A percentile compares a stretch with the other conserved stretches of the same genome.
Conservation (phyloP, 2,329 filamentous ascomycete genomes). For the Fusarium lateritium region DNA sequence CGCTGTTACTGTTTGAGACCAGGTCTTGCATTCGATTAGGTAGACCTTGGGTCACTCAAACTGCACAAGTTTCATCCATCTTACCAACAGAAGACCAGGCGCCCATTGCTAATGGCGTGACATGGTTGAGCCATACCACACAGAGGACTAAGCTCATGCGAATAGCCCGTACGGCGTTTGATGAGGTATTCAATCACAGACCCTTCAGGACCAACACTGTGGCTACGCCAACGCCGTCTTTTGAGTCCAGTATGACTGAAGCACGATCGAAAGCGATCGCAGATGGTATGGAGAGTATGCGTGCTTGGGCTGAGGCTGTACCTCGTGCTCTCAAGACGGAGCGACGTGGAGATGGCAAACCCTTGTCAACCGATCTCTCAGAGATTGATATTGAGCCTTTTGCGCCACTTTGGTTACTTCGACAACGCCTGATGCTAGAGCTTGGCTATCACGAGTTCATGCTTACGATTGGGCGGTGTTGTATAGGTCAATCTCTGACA, state of each 20-base stretch:
- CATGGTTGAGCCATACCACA: not conserved
- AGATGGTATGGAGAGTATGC: not conserved
- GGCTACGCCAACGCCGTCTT: no score
- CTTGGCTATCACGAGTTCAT: not conserved
- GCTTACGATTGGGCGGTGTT: rapidly evolving
- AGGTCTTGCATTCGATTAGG: not conserved
- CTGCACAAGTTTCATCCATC: not conserved
- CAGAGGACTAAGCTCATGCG: not conserved
- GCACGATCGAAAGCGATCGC: rapidly evolving
- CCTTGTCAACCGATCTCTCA: not conserved
- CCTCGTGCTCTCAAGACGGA: not conserved
- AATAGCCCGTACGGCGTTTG: not conserved
- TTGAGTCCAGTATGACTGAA: not conserved
- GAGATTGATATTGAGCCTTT: not conserved
- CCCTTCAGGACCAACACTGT: rapidly evolving
- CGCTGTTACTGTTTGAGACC: not conserved
- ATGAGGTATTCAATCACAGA: rapidly evolving
- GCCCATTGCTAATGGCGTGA: no score
- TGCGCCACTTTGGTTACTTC: not conserved
- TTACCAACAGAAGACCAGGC: rapidly evolving
- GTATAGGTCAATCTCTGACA: not conserved
- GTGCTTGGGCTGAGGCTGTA: not conserved
- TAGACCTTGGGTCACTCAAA: not conserved
- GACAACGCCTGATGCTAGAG: not conserved
- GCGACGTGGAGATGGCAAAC: not conserved